Evolutionary conservation across 1,284 basidiomycete genomes (phyloP), one percentile per base, ranked within the genome.

Genomic region (Ganoderma multipileum): DNA sequence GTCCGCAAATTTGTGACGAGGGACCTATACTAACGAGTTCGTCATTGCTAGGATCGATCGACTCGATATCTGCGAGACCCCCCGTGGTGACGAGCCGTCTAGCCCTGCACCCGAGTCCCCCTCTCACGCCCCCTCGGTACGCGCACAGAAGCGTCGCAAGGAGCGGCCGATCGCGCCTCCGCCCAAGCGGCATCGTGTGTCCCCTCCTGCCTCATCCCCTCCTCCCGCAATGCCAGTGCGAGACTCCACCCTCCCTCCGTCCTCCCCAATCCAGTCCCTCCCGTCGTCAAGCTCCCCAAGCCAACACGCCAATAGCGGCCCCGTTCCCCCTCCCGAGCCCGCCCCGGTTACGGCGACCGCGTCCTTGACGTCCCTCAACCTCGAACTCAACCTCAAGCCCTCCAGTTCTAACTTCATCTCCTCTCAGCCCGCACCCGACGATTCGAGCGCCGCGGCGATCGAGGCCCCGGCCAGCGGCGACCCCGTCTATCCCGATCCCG

Each of bases 201-300:
- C 23, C n/a, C 39, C 28, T 8, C 50, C 39, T 26, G 9, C 38
- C 30, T 16, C 26, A 20, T 14, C 20, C 7, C 6, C 58, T 26
- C 5, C 58, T 26, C 23, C 58, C 23, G 12, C 23, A 1, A 16
- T 38, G 33, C 36, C 36, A 8, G 30, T 58, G 26, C 65, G 42
- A 2, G 30, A 66, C 41, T 67, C 66, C 4, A 61, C 54, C 18
- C 66, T 67, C 20, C 66, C 66, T 41, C 66, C 66, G 2, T 67
- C 66, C 30, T 67, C 66, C 12, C 66, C 66, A 30, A 28, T 63
- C 33, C 30, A n/a, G 41, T 50, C 60, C 36, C 47, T 42, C 9
- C 30, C n/a, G 7, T 55, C 65, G 6, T 61, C 65, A 23, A 50
- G 18, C 52, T 50, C 58, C 26, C 44, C 28, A 9, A 1, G 26